Base-by-base conservation (phyloP, 108 stramenopile species). In the Cylindrotheca closterium region DNA sequence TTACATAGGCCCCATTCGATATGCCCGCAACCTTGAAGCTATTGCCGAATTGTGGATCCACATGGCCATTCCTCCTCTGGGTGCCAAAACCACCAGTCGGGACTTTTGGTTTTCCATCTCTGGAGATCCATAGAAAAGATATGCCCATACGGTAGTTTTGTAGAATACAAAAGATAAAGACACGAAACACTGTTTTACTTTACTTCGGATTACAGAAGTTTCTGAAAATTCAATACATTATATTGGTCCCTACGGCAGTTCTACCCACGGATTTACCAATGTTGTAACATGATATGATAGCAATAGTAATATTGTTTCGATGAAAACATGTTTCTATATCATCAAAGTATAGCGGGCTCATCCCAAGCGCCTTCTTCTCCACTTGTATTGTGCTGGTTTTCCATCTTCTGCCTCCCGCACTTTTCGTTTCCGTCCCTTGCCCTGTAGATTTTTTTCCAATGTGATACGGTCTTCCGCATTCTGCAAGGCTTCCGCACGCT, bases 401-500 rank as follows among this genome's bases (percentile, higher is more conserved):
- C 86, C 88, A 73, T 84, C 75, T 58, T 80, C 78, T 0, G 60
- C 76, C 1, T 54, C 72, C 57, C 75, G 65, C 26, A 96, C 79
- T 68, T 96, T 96, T 27, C 89, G 70, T 68, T 91, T 92, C 5
- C 92, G 68, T 18, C 98, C 98, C 73, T 96, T 98, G 65, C 75
- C 76, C 15, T 67, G 61, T 21, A 89, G 74, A 47, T 83, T 65
- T 54, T 94, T 88, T 78, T 98, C 84, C 59, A 79, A 80, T n/a
- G 87, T 72, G 67, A 98, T 67, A 65, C 89, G 87, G 1, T 71
- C 81, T 62, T 85, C 86, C 0, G 94, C 92, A 29, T 51, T 57
- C 34, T 83, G 52, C 67, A 98, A 65, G 22, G 63, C 78, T 24
- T 78, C 59, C 22, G 78, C 58, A 19, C 95, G 67, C 27, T 87